Percentiles rank a stretch among this genome's conserved stretches.
These are phyloP conservation scores for Salvia splendens DNA, from an alignment of 257 asterid species.

Conservation along the genomic window DNA sequence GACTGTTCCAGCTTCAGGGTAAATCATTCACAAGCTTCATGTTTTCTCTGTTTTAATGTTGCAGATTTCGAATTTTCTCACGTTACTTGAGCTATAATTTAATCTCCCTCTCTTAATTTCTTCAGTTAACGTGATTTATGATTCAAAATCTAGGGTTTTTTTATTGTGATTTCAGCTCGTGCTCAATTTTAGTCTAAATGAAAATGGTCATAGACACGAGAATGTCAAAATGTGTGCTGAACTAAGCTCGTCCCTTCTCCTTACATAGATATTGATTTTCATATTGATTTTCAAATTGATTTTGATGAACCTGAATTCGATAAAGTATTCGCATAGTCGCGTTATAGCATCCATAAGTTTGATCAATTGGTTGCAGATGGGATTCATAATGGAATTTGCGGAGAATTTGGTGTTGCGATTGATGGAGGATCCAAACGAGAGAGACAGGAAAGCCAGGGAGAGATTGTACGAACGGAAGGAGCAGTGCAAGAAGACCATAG, in stretches of 20 bases:
- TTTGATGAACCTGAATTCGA: background rate
- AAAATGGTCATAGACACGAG: too few species aligned
- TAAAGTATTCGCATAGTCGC: too few species aligned
- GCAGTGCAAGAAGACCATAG: constrained; percentile 44
- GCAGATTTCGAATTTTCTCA: background rate
- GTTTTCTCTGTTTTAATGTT: too few species aligned
- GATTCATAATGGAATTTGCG: constrained; percentile 86
- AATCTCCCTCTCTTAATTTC: background rate
- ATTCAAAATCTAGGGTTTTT: constrained; percentile 27
- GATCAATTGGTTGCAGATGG: constrained; percentile 37
- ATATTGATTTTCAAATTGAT: too few species aligned
- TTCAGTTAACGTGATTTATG: background rate
- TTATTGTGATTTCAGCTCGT: constrained; percentile 1
- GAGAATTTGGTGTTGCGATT: constrained; percentile 69
- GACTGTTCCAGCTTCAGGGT: background rate
- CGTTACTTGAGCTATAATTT: background rate
- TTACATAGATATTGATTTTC: background rate
- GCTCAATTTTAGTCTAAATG: background rate
- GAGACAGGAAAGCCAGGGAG: constrained; percentile 72
- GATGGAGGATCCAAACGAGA: constrained; percentile 85
- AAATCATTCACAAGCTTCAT: background rate
- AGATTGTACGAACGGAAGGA: constrained; percentile 53
- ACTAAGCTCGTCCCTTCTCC: background rate
- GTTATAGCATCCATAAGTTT: background rate
- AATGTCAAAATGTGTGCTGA: background rate